Evolutionary conservation across 1,139 yeast genomes (phyloP).

Genomic region (Yamadazyma trypodendri): DNA sequence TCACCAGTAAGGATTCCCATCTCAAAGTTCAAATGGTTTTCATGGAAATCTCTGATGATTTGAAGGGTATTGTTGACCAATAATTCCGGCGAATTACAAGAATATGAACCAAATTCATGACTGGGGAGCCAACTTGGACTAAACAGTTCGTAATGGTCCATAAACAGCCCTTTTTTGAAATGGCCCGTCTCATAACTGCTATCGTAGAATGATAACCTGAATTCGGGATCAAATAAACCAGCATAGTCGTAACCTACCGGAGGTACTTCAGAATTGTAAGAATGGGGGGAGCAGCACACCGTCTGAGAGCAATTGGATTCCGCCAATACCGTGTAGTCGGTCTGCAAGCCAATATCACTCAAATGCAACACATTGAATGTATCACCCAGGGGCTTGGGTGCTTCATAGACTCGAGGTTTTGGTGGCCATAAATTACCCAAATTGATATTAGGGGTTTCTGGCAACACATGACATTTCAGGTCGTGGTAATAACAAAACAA

Average conservation of each 20-base stretch:
- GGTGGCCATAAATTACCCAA: conserved; percentile 42
- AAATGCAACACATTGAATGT: conserved; percentile 28
- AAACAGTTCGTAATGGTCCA: conserved; percentile 24
- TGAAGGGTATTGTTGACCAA: conserved; percentile 28
- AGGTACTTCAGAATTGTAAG: conserved; percentile 17
- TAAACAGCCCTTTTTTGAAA: conserved; percentile 15
- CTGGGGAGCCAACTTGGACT: conserved; percentile 36
- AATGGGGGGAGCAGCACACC: conserved; percentile 24
- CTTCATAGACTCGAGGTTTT: conserved; percentile 28
- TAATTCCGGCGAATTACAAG: conserved; percentile 29
- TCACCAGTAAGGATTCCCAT: conserved; percentile 34
- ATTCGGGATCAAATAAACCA: conserved; percentile 12
- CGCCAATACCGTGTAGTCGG: conserved; percentile 22
- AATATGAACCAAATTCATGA: conserved; percentile 30
- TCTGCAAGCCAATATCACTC: conserved; percentile 26
- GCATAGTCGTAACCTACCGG: conserved; percentile 19
- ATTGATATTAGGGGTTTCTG: conserved; percentile 41
- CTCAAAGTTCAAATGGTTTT: conserved; percentile 26
- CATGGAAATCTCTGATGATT: conserved; percentile 23
- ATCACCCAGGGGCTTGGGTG: conserved; percentile 18
- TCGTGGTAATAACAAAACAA: conserved; percentile 50
- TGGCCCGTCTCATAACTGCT: conserved; percentile 23
- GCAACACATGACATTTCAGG: conserved; percentile 37
- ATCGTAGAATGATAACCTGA: conserved; percentile 23
- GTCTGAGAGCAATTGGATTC: conserved; percentile 33